Conservation (phyloP, 2,329 filamentous ascomycete species). For the Metarhizium humberi region DNA sequence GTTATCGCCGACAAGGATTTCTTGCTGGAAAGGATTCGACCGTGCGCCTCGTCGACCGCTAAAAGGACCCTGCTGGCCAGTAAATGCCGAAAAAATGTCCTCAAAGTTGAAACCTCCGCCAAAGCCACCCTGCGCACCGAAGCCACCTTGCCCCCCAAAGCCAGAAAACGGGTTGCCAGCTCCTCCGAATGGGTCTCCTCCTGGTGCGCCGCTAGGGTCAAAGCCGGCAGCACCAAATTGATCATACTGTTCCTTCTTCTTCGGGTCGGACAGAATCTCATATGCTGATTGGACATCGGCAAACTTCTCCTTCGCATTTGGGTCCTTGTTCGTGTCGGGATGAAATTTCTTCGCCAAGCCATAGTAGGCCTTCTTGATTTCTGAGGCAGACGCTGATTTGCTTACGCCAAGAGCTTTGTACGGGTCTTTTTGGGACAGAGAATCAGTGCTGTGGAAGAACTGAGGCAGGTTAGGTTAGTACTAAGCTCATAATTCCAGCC, state of each 20-base stretch:
- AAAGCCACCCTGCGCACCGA: constrained; percentile 51
- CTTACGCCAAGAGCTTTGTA: constrained; percentile 79
- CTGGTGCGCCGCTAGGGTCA: constrained; percentile 61
- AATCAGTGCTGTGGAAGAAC: constrained; percentile 52
- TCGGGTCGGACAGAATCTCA: constrained; percentile 82
- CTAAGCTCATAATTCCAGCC: background rate
- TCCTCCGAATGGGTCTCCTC: constrained; percentile 51
- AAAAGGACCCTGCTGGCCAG: constrained; percentile 46
- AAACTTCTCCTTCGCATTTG: constrained; percentile 89
- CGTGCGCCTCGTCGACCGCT: constrained; percentile 43
- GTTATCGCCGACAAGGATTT: constrained; percentile 86
- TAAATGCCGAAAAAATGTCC: constrained; percentile 85
- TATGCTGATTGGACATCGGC: constrained; percentile 88
- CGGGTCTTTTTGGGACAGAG: constrained; percentile 59
- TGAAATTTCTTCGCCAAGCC: constrained; percentile 95
- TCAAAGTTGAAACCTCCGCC: constrained; percentile 88
- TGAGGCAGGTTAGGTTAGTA: constrained; percentile 15
- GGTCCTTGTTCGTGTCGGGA: constrained; percentile 95
- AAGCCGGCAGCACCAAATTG: constrained; percentile 84
- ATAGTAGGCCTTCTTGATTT: constrained; percentile 99
- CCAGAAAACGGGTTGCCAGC: constrained; percentile 57
- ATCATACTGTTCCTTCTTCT: constrained; percentile 90
- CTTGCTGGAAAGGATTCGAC: constrained; percentile 59
- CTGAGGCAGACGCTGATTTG: constrained; percentile 69
- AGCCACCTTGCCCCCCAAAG: constrained; percentile 23